Evolutionary conservation across 352 stramenopile genomes (phyloP).

Genomic region (Thalassiosira pacifica): DNA sequence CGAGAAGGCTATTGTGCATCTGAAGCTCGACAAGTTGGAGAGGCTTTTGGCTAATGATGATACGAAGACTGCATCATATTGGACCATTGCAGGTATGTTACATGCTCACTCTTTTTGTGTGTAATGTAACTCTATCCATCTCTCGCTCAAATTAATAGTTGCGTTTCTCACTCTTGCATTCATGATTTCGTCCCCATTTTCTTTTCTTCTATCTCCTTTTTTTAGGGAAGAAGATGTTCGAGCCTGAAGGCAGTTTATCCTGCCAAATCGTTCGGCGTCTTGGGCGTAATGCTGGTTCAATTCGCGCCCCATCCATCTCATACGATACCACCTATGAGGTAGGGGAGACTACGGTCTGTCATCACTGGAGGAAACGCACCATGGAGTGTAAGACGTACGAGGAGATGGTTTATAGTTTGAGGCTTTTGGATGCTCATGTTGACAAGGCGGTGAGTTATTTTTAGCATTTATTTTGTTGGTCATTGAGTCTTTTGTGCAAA

Average conservation of each 20-base stretch:
- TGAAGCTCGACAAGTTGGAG: constrained; percentile 61
- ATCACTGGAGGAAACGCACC: constrained; percentile 81
- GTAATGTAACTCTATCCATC: neutral
- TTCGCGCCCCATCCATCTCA: constrained; percentile 64
- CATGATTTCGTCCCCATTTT: constrained; percentile 2
- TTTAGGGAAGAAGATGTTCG: constrained; percentile 65
- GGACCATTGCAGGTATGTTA: constrained; percentile 56
- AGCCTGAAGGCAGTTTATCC: constrained; percentile 65
- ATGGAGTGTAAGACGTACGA: constrained; percentile 69
- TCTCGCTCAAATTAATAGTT: neutral
- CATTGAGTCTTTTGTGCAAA: neutral
- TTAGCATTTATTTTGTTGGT: neutral
- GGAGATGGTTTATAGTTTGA: constrained; percentile 63
- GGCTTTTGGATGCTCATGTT: constrained; percentile 64
- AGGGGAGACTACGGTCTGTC: constrained; percentile 69
- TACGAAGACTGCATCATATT: constrained; percentile 40
- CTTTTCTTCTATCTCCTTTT: neutral
- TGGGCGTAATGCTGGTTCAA: constrained; percentile 66
- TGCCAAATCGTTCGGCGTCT: constrained; percentile 52
- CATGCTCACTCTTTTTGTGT: neutral
- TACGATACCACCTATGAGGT: constrained; percentile 83
- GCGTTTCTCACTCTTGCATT: neutral
- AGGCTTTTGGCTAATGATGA: constrained; percentile 40
- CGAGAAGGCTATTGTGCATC: constrained; percentile 35
- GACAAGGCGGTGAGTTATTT: constrained; percentile 61